Evolutionary conservation across 208 protist species (phyloP), one percentile per base, ranked within the genome.

Genomic region (Leishmania major): DNA sequence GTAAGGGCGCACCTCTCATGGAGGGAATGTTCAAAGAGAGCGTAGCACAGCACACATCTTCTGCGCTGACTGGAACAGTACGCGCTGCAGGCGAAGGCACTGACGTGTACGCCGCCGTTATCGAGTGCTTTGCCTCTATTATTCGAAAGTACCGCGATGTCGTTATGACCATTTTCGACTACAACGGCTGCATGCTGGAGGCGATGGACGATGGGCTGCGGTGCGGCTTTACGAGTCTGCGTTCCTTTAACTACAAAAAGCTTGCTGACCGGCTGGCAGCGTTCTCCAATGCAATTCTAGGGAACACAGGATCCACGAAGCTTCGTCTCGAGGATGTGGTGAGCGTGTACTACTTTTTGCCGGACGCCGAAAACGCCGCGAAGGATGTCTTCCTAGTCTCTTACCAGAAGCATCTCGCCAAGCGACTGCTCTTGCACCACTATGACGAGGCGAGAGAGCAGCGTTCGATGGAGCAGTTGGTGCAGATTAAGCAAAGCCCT

Each of bases 271-370:
- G 82, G 3, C 64, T 92, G 59, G 79, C 81, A 19, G 76, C 40
- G 0, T 37, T 87, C 57, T 84, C 75, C 17, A 83, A 81, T 28
- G 69, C 59, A 2, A 73, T 83, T 75, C 55, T 87, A 35, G 31
- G 70, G 40, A 79, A 66, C 3, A 57, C 67, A 0, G 79, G 45
- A 13, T 64, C 60, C 40, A 81, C 79, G n/a, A 81, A 75, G n/a
- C 75, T 86, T n/a, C 35, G 57, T n/a, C 87, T 90, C 37, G 89
- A 88, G 53, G 86, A 90, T 70, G 78, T 88, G 55, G 72, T 92
- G 31, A 85, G 87, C 47, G 81, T 92, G 25, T 90, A 88, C 71
- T 90, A 86, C 69, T 92, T 92, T 66, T 71, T 92, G 15, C 89
- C 89, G 13, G 89, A 92, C 60, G 62, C 70, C 0, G 84, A 84